These are phyloP conservation scores for Dothideomycetidae sp. DNA, from an alignment of 2,329 filamentous ascomycete species.

Conservation along the genomic window DNA sequence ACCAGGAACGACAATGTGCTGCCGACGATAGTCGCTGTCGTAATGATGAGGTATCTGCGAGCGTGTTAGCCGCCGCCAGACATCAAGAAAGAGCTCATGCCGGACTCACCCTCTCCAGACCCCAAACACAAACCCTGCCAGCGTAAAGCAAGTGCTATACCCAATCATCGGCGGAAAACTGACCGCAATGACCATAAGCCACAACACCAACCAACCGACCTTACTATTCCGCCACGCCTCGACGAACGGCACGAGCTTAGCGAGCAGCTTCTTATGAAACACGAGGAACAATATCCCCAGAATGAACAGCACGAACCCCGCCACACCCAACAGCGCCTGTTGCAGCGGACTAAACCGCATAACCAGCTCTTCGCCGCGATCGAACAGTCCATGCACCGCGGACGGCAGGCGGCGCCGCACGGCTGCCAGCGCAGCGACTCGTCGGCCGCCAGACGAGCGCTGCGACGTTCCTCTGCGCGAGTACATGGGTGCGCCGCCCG, in stretches of 20 bases:
- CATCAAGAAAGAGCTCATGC: neutral
- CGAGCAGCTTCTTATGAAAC: constrained; percentile 69
- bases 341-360: constrained; percentile 43
- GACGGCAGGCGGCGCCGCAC: neutral
- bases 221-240: constrained; percentile 60
- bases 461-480: constrained; percentile 36
- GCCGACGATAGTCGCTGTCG: constrained; percentile 62
- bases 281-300: constrained; percentile 55
- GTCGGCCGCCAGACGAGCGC: neutral
- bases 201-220: constrained; percentile 61
- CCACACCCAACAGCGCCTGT: constrained; percentile 42
- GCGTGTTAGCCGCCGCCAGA: constrained; percentile 16
- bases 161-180: constrained; percentile 81
- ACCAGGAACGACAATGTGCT: constrained; percentile 67
- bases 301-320: constrained; percentile 36
- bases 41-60: constrained; percentile 67
- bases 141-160: constrained; percentile 62
- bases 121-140: constrained; percentile 57
- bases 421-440: neutral
- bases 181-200: constrained; percentile 57
- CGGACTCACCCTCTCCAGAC: constrained; percentile 53
- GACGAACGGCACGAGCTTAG: constrained; percentile 56
- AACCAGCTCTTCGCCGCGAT: neutral
- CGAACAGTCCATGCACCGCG: neutral
- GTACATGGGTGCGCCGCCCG: constrained; percentile 33